Evolutionary conservation across 257 asterid genomes (phyloP), one percentile per base, ranked within the genome.

Genomic region (Sherardia arvensis): DNA sequence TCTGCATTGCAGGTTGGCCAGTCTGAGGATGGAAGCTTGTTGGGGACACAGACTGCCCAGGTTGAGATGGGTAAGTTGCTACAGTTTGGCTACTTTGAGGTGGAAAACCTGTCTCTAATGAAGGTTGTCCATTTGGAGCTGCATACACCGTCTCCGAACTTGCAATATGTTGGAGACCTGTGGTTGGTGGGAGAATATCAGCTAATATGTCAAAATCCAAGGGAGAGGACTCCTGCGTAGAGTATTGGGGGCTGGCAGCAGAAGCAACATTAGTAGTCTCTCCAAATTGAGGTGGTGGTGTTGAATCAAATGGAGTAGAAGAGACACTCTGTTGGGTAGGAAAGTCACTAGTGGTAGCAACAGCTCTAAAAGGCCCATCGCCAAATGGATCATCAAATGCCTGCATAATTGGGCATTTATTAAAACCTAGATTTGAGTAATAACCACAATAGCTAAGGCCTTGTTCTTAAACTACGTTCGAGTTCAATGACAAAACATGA

Each of bases 321-420:
- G 78, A 23, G 71, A 53, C 22, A 73, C 64, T 66, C 7, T 70
- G 85, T 64, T 78, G 81, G 63, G 69, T 62, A 66, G 87, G 71
- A 57, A 55, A 69, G 57, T 56, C 61, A 33, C 76, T 78, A 3
- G 81, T 7, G 25, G 95, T 60, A 71, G 90, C 78, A 70, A 80
- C 34, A 38, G 99, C 99, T 81, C 43, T 84, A 76, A 93, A 93
- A 22, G 96, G 95, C 49, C 94, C 95, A 71, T 93, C 96, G 43
- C 99, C 99, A 68, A 93, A 93, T 28, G 96, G 99, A 73, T 93
- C 97, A 63, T 83, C 94, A 74, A 84, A 93, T 53, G 86, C 72
- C 97, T 89, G 87, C 82, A 80, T 63, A 66, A 55, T 54, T 65
- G 26, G 23, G 69, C 53, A 66, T 68, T 45, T 27, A n/a, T 54